These are phyloP conservation scores for Lipomyces oligophaga DNA, from an alignment of 805 yeast species.

Conservation along the genomic window DNA sequence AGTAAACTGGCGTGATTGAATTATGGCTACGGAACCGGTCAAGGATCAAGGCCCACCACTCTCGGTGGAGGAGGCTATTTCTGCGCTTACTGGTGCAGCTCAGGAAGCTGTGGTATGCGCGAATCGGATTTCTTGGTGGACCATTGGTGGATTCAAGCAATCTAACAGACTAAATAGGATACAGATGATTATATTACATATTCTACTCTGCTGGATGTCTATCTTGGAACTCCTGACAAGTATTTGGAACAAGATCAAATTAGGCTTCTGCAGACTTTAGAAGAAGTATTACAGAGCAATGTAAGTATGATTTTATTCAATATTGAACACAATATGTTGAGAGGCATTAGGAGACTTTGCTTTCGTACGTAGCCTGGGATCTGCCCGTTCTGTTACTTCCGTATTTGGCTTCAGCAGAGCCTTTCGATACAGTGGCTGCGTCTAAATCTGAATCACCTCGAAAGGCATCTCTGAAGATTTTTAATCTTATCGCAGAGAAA, in stretches of 20 bases:
- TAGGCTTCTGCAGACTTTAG: slow-evolving; percentile 46
- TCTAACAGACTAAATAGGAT: slow-evolving; percentile 33
- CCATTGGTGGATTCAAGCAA: not conserved
- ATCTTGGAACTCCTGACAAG: slow-evolving; percentile 47
- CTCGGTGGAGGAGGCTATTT: slow-evolving; percentile 11
- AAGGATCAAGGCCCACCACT: not conserved
- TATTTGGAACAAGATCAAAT: slow-evolving; percentile 51
- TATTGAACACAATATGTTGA: not conserved
- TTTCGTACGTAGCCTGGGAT: slow-evolving; percentile 84
- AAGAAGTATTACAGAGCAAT: slow-evolving; percentile 41
- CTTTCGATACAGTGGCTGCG: slow-evolving; percentile 16
- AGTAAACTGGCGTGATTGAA: not conserved
- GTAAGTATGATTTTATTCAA: slow-evolving; percentile 7
- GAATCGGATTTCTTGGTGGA: not conserved
- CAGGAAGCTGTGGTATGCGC: slow-evolving; percentile 26
- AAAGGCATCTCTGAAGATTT: slow-evolving; percentile 45
- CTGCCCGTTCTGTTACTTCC: slow-evolving; percentile 64
- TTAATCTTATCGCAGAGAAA: slow-evolving; percentile 57
- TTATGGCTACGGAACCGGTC: not conserved
- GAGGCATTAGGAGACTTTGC: slow-evolving; percentile 44
- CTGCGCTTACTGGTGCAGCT: slow-evolving; percentile 23
- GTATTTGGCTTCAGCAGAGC: slow-evolving; percentile 42
- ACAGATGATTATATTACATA: slow-evolving; percentile 63
- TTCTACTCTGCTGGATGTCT: slow-evolving; percentile 66
- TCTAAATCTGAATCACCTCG: slow-evolving; percentile 34